phyloP scores from a whole-genome alignment of 2,329 filamentous ascomycete genomes.

The Pyricularia pennisetigena region DNA sequence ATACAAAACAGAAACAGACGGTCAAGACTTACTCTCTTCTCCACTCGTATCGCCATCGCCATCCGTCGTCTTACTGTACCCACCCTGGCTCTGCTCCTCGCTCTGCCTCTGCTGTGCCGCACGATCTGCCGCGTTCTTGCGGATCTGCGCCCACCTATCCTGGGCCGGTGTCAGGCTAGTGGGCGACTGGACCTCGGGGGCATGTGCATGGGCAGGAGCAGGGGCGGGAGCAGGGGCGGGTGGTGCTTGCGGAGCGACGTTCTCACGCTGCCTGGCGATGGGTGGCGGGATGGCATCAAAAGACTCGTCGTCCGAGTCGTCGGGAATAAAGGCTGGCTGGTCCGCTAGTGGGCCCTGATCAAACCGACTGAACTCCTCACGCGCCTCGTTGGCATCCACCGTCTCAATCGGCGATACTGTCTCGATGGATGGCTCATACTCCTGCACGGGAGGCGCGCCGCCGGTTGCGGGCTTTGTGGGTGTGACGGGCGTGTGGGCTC shows the following conservation, averaged over 20 bases:
- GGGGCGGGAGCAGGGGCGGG: conserved; percentile 12
- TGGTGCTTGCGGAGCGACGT: conserved; percentile 18
- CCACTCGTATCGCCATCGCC: conserved; percentile 85
- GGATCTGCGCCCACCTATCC: conserved; percentile 92
- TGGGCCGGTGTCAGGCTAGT: conserved; percentile 31
- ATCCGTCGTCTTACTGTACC: conserved; percentile 46
- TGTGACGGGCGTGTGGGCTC: conserved; percentile 6
- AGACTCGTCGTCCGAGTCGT: conserved; percentile 37
- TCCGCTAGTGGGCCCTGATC: conserved; percentile 83
- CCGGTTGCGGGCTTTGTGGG: conserved; percentile 13
- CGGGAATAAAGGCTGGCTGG: conserved; percentile 70
- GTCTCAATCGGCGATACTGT: conserved; percentile 51
- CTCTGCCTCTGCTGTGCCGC: conserved; percentile 50
- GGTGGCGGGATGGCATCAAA: conserved; percentile 41
- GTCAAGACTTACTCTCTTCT: conserved; percentile 70
- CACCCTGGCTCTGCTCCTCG: conserved; percentile 53
- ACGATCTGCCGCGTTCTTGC: conserved; percentile 84
- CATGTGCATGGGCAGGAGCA: conserved; percentile 12
- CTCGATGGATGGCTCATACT: conserved; percentile 34
- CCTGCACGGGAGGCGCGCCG: conserved; percentile 12
- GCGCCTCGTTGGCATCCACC: conserved; percentile 47
- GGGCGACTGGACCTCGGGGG: conserved; percentile 15
- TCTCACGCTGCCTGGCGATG: conserved; percentile 32
- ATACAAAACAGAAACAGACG: not conserved
- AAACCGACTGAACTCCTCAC: conserved; percentile 56